These are phyloP conservation scores for Actinomortierella ambigua DNA, from an alignment of 371 early-diverging fungal species.

Conservation along the genomic window DNA sequence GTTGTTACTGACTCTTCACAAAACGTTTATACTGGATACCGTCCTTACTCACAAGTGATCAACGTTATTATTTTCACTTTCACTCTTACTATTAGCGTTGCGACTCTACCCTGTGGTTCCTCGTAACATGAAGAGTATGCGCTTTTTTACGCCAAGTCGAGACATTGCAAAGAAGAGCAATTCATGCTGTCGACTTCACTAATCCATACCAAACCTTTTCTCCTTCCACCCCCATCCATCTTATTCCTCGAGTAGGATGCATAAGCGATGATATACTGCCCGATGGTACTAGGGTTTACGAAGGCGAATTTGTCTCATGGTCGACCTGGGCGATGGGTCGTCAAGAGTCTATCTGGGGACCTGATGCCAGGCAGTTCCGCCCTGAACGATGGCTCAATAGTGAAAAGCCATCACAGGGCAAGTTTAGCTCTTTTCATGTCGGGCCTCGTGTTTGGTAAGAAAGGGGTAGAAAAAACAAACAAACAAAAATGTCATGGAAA, in stretches of 20 bases:
- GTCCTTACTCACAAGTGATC: background rate
- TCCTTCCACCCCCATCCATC: too few relatives aligned
- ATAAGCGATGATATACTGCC: conserved; percentile 64
- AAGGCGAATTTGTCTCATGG: conserved; percentile 57
- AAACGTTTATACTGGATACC: too few relatives aligned
- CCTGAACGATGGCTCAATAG: conserved; percentile 66
- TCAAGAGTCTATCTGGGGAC: conserved; percentile 61
- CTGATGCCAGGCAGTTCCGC: conserved; percentile 60
- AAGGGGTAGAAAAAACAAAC: conserved; percentile 11
- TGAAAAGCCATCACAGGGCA: conserved; percentile 27
- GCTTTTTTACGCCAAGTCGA: too few relatives aligned
- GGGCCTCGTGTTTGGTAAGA: conserved; percentile 59
- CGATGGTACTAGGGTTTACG: conserved; percentile 61
- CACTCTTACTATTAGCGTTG: conserved; percentile 48
- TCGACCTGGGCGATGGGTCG: conserved; percentile 61
- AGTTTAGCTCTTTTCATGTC: conserved; percentile 51
- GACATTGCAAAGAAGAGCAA: too few relatives aligned
- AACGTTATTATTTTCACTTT: conserved; percentile 48
- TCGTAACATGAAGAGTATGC: conserved; percentile 54
- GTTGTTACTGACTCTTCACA: background rate
- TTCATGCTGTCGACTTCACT: too few relatives aligned
- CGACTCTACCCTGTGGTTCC: conserved; percentile 69
- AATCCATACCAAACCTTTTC: too few relatives aligned
- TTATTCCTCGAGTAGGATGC: conserved; percentile 50
- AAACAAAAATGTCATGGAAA: too few relatives aligned